These are phyloP conservation scores for Scytalidium sp. DNA, from an alignment of 2,329 filamentous ascomycete genomes.

Conservation along the genomic window DNA sequence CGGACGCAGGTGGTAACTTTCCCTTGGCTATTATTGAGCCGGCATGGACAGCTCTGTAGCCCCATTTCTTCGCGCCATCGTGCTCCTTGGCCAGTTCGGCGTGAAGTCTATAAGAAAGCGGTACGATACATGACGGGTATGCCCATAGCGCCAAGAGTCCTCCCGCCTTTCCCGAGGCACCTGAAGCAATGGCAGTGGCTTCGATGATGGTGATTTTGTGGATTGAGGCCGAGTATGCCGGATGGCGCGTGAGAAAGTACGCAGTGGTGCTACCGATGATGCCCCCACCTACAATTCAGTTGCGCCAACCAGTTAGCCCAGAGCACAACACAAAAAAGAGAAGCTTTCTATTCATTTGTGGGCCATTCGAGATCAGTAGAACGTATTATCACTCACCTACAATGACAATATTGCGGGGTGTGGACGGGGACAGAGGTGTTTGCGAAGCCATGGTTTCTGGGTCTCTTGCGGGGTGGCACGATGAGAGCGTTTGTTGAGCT, in stretches of 20 bases:
- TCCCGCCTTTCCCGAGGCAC: constrained; percentile 91
- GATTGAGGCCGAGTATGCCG: constrained; percentile 69
- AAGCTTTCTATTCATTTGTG: no score
- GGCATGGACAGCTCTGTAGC: constrained; percentile 76
- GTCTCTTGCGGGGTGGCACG: not conserved
- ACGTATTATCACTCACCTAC: constrained; percentile 45
- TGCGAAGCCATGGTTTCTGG: constrained; percentile 12
- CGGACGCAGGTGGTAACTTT: constrained; percentile 7
- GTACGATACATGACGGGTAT: constrained; percentile 80
- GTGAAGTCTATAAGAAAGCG: constrained; percentile 81
- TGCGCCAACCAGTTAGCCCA: not conserved
- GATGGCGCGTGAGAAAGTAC: constrained; percentile 86
- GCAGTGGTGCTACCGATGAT: constrained; percentile 91
- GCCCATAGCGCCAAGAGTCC: constrained; percentile 90
- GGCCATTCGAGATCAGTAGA: no score
- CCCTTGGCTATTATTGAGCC: constrained; percentile 41
- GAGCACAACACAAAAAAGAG: no score
- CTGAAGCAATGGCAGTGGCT: constrained; percentile 80
- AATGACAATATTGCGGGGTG: constrained; percentile 27
- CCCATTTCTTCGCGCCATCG: constrained; percentile 75
- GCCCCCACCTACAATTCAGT: constrained; percentile 58
- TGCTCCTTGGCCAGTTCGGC: constrained; percentile 82
- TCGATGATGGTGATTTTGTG: constrained; percentile 86
- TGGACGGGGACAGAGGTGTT: not conserved
- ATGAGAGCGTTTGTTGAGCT: no score